phyloP scores from a whole-genome alignment of 106 monocot genomes.

The Xerophyta viscosa region DNA sequence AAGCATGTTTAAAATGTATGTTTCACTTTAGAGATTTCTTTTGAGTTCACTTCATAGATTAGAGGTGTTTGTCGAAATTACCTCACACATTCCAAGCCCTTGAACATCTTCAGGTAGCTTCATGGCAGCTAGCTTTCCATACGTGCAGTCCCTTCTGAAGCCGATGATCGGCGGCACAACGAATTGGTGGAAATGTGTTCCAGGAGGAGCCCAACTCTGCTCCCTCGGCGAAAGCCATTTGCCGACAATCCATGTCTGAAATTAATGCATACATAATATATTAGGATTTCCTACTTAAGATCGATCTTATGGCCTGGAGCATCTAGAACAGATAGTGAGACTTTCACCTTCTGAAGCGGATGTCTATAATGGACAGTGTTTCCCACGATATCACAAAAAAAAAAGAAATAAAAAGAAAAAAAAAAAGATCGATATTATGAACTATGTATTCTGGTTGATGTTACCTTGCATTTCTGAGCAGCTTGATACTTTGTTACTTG shows the following conservation, averaged over 20 bases:
- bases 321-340: too few relatives aligned
- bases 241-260: conserved; percentile 89
- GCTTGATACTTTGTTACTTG: conserved; percentile 73
- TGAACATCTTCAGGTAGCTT: conserved; percentile 70
- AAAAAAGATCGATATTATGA: too few relatives aligned
- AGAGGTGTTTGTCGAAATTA: conserved; percentile 10
- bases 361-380: too few relatives aligned
- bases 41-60: too few relatives aligned
- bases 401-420: too few relatives aligned
- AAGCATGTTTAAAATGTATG: too few relatives aligned
- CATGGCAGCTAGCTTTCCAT: conserved; percentile 94
- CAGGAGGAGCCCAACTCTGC: conserved; percentile 84
- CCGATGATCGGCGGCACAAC: conserved; percentile 84
- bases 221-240: conserved; percentile 78
- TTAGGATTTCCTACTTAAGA: too few relatives aligned
- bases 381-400: too few relatives aligned
- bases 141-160: conserved; percentile 87
- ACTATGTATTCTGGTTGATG: too few relatives aligned
- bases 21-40: too few relatives aligned
- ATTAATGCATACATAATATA: background rate
- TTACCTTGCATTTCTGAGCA: conserved; percentile 70
- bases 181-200: conserved; percentile 97
- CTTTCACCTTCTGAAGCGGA: too few relatives aligned
- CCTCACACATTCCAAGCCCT: conserved; percentile 83
- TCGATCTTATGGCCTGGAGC: too few relatives aligned